These are phyloP conservation scores for Cytospora schulzeri DNA, from an alignment of 2,329 filamentous ascomycete species.

Conservation along the genomic window DNA sequence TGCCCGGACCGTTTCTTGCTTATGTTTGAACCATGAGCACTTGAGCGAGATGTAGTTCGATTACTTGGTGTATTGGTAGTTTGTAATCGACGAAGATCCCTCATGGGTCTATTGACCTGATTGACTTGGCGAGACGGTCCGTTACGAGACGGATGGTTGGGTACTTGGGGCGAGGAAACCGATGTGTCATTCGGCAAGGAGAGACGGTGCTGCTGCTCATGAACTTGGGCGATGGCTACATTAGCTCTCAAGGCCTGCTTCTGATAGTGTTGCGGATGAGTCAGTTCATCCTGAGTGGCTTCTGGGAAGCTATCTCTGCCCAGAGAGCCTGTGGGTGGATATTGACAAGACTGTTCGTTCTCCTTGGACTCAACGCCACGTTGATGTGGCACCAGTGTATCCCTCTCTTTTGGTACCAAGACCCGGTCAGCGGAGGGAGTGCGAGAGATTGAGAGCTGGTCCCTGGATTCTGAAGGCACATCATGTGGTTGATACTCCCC, in stretches of 20 bases:
- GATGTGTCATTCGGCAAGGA: constrained; percentile 25
- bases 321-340: neutral
- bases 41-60: constrained; percentile 11
- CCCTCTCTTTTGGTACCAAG: neutral
- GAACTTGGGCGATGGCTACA: neutral
- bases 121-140: neutral
- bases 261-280: neutral
- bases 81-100: neutral
- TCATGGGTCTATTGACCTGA: constrained; percentile 11
- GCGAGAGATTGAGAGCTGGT: neutral
- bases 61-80: constrained; percentile 7
- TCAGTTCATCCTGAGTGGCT: neutral
- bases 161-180: constrained; percentile 12
- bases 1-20: constrained; percentile 8
- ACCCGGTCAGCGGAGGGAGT: neutral
- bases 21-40: constrained; percentile 17
- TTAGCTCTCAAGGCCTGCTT: neutral
- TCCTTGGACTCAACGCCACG: neutral
- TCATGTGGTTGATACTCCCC: constrained; percentile 2
- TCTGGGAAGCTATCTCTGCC: neutral
- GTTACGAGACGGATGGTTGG: neutral
- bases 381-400: too few relatives aligned
- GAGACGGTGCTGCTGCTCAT: constrained; percentile 4
- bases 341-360: neutral
- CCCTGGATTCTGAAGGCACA: neutral